Percentiles rank a stretch among this genome's conserved stretches.
Conservation (phyloP, 2,329 filamentous ascomycete genomes). For the Trichoderma koningiopsis region DNA sequence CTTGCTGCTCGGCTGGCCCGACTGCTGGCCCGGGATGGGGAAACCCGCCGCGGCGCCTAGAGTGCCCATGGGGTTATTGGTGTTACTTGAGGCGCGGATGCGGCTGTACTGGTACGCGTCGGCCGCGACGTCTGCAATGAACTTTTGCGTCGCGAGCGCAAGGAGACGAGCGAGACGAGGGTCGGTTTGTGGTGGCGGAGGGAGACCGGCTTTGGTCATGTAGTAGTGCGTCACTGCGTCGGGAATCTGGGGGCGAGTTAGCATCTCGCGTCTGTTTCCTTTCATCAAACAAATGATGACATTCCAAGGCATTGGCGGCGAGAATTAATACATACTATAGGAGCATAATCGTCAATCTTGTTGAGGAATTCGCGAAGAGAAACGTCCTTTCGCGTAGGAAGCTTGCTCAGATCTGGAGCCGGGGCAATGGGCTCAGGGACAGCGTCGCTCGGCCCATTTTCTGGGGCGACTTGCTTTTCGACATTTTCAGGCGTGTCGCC, state of each 20-base stretch:
- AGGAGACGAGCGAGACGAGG: constrained; percentile 88
- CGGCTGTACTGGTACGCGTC: constrained; percentile 98
- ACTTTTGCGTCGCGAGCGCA: constrained; percentile 97
- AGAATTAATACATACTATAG: constrained; percentile 70
- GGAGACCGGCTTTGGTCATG: constrained; percentile 91
- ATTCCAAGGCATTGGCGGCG: neutral
- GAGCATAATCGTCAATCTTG: constrained; percentile 98
- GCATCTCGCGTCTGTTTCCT: neutral
- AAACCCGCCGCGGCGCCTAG: constrained; percentile 75
- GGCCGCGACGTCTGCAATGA: constrained; percentile 94
- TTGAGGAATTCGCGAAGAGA: constrained; percentile 88
- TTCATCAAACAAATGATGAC: neutral
- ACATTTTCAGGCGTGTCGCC: constrained; percentile 41
- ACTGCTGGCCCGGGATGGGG: constrained; percentile 63
- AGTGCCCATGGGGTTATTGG: constrained; percentile 89
- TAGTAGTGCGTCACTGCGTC: constrained; percentile 98
- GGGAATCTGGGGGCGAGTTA: constrained; percentile 68
- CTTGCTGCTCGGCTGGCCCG: constrained; percentile 57
- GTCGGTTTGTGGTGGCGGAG: constrained; percentile 87
- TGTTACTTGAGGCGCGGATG: constrained; percentile 84
- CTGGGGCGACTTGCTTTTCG: constrained; percentile 35
- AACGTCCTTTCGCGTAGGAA: constrained; percentile 85
- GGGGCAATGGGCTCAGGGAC: constrained; percentile 49
- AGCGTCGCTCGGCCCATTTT: constrained; percentile 35
- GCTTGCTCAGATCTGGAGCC: constrained; percentile 57